Evolutionary conservation across 2,329 filamentous ascomycete genomes (phyloP), one percentile per base, ranked within the genome.

Genomic region (Fusarium caatingaense): DNA sequence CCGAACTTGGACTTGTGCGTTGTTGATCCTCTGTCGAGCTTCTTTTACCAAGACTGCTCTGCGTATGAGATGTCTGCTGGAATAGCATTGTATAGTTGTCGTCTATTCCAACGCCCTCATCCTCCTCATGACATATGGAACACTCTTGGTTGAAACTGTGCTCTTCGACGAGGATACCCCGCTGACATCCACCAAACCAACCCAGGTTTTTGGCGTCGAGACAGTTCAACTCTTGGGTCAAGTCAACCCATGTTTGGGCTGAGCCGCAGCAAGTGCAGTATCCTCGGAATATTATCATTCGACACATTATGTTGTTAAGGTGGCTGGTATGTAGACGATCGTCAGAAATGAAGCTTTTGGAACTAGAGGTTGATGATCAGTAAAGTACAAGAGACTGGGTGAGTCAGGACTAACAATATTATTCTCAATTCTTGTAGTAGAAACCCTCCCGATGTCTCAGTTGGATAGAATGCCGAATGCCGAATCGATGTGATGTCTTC

Each of bases 101-200:
- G 44, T 78, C 80, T 49, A 82, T 69, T 56, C 78, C 83, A 48
- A 84, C 77, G 12, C 80, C 82, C 62, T 83, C 81, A 48, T 81
- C 80, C 61, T 81, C 80, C 44, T 81, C 80, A 47, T 77, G 69
- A 59, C 84, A 86, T 16, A 75, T 66, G 48, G 83, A 78, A 73
- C 84, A 86, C 69, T 85, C 84, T 63, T 84, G 83, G 68, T 85
- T 83, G 62, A 84, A 85, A 5, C 66, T 66, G 73, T 85, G 84
- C 59, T 83, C 76, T 65, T 85, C 83, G 40, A 78, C 69, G 41
- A 78, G 71, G 30, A 83, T 76, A 32, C 84, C 84, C 25, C 74
- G 72, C 41, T 73, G 69, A 73, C 84, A 86, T 48, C 80, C 74
- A 42, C 84, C 84, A 56, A 86, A 85, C 13, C 69, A 69, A 49